Percentiles rank a stretch among this genome's conserved stretches.
phyloP scores from a whole-genome alignment of 2,329 filamentous ascomycete genomes.

The Neofusicoccum sp. region DNA sequence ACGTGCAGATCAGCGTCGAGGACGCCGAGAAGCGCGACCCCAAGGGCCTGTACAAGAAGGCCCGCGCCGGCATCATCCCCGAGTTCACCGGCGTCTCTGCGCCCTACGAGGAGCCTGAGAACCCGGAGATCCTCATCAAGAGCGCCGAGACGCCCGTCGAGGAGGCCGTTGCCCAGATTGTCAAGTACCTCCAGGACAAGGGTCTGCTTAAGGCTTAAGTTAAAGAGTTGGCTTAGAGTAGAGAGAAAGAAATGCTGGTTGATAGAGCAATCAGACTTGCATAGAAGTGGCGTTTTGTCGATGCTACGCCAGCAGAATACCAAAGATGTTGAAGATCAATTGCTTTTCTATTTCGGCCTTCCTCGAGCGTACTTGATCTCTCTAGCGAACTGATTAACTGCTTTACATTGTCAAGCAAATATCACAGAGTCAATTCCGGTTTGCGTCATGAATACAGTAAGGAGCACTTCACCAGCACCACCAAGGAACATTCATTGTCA shows the following conservation, averaged over 20 bases:
- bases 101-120: conserved; percentile 87
- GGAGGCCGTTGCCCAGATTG: conserved; percentile 85
- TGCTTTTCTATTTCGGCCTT: neutral
- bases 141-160: conserved; percentile 82
- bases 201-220: conserved; percentile 55
- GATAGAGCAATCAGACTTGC: neutral
- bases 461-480: no score
- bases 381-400: no score
- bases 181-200: conserved; percentile 73
- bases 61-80: conserved; percentile 88
- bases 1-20: conserved; percentile 86
- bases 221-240: neutral
- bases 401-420: neutral
- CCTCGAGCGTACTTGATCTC: no score
- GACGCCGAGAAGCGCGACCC: conserved; percentile 94
- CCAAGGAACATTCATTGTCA: no score
- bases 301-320: neutral
- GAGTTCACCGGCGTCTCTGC: conserved; percentile 96
- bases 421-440: neutral
- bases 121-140: conserved; percentile 83
- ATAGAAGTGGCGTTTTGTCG: conserved; percentile 1
- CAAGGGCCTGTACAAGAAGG: conserved; percentile 98
- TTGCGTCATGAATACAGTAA: no score
- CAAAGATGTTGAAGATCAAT: neutral
- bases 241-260: neutral